Percentiles rank a stretch among this genome's conserved stretches.
Conservation (phyloP, 1,284 basidiomycete genomes). For the Ceratobasidium sp. region DNA sequence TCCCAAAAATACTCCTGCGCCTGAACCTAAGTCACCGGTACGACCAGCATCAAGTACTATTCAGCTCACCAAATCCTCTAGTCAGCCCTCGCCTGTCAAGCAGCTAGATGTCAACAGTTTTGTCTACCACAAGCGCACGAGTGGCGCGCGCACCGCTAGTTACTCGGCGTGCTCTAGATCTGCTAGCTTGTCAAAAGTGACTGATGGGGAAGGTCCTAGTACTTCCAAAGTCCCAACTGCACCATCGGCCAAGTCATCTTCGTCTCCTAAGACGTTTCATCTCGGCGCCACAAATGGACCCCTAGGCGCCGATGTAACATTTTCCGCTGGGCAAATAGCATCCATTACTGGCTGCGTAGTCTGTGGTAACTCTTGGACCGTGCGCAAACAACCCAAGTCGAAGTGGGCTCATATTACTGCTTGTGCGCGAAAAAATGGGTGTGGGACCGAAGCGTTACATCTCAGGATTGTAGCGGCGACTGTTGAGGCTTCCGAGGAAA, state of each 20-base stretch:
- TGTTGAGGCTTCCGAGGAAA: constrained; percentile 30
- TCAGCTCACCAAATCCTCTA: constrained; percentile 1
- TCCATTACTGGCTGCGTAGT: constrained; percentile 29
- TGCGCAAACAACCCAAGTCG: constrained; percentile 25
- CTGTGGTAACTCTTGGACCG: constrained; percentile 32
- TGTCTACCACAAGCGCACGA: constrained; percentile 17
- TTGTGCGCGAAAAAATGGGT: constrained; percentile 38
- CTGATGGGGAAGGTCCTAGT: background rate
- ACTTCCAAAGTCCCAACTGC: background rate
- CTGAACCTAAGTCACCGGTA: background rate
- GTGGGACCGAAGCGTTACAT: constrained; percentile 9
- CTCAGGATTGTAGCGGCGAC: constrained; percentile 21
- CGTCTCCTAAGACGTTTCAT: constrained; percentile 20
- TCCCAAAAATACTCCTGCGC: background rate
- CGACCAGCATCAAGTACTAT: background rate
- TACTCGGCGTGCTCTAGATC: constrained; percentile 21
- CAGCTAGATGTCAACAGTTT: constrained; percentile 33
- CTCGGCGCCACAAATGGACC: constrained; percentile 14
- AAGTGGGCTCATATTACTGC: constrained; percentile 32
- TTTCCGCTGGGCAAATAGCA: constrained; percentile 18
- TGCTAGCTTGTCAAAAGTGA: constrained; percentile 3
- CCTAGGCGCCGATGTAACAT: constrained; percentile 17
- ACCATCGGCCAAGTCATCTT: background rate
- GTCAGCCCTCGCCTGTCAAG: constrained; percentile 34
- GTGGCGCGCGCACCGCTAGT: constrained; percentile 13